Conservation (phyloP, 768 basidiomycete genomes). For the Hortiboletus flavorubellus region DNA sequence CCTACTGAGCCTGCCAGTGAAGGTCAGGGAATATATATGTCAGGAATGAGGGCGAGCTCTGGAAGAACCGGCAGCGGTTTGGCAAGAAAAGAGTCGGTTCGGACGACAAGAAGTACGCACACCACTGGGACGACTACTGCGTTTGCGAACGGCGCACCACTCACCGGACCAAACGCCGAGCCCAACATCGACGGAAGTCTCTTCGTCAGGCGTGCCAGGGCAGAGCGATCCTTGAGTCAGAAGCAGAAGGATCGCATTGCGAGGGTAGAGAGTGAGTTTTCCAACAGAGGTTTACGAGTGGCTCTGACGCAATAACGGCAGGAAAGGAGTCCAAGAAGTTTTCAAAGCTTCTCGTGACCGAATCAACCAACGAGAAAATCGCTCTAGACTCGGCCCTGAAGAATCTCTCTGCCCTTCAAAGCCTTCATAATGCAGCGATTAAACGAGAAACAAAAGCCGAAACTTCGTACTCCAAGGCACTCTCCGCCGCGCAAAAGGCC, state of each 20-base stretch:
- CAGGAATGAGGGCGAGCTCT: background rate
- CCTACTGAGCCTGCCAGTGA: constrained; percentile 8
- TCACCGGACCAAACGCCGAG: constrained; percentile 44
- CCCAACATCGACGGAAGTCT: constrained; percentile 41
- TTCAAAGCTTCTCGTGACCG: constrained; percentile 66
- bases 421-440: constrained; percentile 63
- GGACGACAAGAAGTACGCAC: constrained; percentile 21
- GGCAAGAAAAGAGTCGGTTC: constrained; percentile 22
- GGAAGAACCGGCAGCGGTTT: background rate
- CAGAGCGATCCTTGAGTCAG: constrained; percentile 45
- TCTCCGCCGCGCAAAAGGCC: constrained; percentile 57
- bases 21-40: background rate
- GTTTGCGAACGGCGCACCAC: constrained; percentile 55
- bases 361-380: constrained; percentile 65
- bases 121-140: constrained; percentile 23
- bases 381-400: constrained; percentile 57
- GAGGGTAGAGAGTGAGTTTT: constrained; percentile 48
- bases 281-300: background rate
- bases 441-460: constrained; percentile 64
- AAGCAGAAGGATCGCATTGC: constrained; percentile 50
- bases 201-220: constrained; percentile 41
- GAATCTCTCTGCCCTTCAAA: constrained; percentile 65
- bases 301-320: constrained; percentile 20
- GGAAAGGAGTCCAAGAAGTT: constrained; percentile 58
- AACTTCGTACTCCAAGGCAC: constrained; percentile 48